Evolutionary conservation across 2,329 filamentous ascomycete species (phyloP), one percentile per base, ranked within the genome.

Genomic region (Whalleya microplaca): DNA sequence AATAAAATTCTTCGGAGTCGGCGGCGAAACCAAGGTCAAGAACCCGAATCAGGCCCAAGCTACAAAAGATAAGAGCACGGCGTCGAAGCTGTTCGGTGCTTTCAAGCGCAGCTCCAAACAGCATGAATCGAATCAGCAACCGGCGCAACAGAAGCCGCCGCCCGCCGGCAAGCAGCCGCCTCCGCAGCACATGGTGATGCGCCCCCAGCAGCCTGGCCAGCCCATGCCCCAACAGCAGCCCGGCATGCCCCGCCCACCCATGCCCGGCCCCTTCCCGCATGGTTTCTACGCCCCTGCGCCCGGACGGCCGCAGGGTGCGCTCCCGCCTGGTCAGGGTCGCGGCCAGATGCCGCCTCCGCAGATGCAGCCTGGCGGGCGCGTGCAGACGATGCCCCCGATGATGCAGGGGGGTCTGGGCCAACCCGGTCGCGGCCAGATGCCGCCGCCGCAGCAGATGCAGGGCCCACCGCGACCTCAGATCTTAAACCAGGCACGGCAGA

Each of bases 31-130:
- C 23, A 62, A 61, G 19, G 61, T 58, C 16, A 65, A 62, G 41
- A 56, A 56, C 7, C 44, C 64, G 8, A 44, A 40, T 7, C 59
- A 58, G 19, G 48, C 61, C 14, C 63, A 63, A 41, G 55, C 61
- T 2, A 40, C 45, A 6, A 71, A 69, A 32, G 67, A 71, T 42
- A 69, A 71, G 58, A 69, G 62, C n/a, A 66, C 64, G 0, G 66
- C 66, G 8, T 66, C 66, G 3, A 71, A 68, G 52, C 55, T 72
- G 12, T 55, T 71, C 2, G 58, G 64, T 18, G 68, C 69, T 3
- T 69, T 72, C 41, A 72, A 68, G 47, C 64, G 69, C 27, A 61
- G 52, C 12, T 62, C 61, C 2, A 71, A 67, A 46, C 62, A 64
- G 32, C 52, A 56, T 2, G 61, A 67, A 46, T 57, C 62, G 10